These are phyloP conservation scores for Fusarium pseudograminearum DNA, from an alignment of 2,329 filamentous ascomycete genomes.

Conservation along the genomic window DNA sequence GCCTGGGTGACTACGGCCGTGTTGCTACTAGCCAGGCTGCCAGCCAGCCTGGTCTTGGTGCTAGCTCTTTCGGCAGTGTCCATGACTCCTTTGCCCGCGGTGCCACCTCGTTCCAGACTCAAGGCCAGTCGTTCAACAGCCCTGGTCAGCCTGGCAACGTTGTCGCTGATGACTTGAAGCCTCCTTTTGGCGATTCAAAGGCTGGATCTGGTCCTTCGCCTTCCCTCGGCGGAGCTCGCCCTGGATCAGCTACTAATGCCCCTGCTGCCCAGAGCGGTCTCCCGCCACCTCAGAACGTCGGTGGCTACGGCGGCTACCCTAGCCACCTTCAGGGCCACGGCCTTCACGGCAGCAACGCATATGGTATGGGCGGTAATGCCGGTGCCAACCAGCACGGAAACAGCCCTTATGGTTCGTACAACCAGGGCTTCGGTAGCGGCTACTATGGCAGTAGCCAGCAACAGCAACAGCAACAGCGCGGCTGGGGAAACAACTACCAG, in stretches of 20 bases:
- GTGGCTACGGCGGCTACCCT: slow-evolving; percentile 67
- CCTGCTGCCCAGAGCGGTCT: slow-evolving; percentile 64
- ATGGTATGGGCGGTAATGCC: slow-evolving; percentile 65
- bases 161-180: slow-evolving; percentile 67
- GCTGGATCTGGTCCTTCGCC: slow-evolving; percentile 66
- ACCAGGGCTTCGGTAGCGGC: slow-evolving; percentile 61
- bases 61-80: slow-evolving; percentile 64
- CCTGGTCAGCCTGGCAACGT: slow-evolving; percentile 61
- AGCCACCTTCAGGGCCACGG: slow-evolving; percentile 66
- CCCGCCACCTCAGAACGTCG: slow-evolving; percentile 67
- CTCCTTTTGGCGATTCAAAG: slow-evolving; percentile 67
- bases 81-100: slow-evolving; percentile 68
- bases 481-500: slow-evolving; percentile 72
- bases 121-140: slow-evolving; percentile 66
- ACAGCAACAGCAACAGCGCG: slow-evolving; percentile 56
- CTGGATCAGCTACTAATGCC: slow-evolving; percentile 67
- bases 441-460: slow-evolving; percentile 59
- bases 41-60: slow-evolving; percentile 63
- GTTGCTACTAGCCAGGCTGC: slow-evolving; percentile 62
- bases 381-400: slow-evolving; percentile 65
- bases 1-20: slow-evolving; percentile 67
- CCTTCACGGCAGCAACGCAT: slow-evolving; percentile 66
- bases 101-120: slow-evolving; percentile 66
- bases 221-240: slow-evolving; percentile 66
- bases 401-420: slow-evolving; percentile 67